phyloP scores from a whole-genome alignment of 768 basidiomycete genomes.

The Amanita fuliginea region DNA sequence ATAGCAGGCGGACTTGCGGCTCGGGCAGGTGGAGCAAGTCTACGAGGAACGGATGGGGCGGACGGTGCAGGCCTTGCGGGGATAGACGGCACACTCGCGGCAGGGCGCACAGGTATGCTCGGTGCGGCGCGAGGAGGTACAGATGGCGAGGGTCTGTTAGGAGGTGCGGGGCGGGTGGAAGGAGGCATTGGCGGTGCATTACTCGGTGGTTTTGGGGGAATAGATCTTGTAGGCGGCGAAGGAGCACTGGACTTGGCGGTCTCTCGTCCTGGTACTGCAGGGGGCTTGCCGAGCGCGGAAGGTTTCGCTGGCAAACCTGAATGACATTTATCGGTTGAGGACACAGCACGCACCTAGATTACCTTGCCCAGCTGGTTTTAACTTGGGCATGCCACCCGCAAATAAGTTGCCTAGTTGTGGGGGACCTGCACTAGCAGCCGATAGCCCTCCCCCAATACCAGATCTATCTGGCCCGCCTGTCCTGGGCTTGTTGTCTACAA shows the following conservation, averaged over 20 bases:
- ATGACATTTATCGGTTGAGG: slow-evolving; percentile 5
- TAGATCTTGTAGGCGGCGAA: slow-evolving; percentile 16
- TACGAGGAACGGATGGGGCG: slow-evolving; percentile 12
- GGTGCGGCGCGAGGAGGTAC: slow-evolving; percentile 20
- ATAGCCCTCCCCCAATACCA: slow-evolving; percentile 13
- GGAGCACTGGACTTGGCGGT: slow-evolving; percentile 17
- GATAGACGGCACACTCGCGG: slow-evolving; percentile 23
- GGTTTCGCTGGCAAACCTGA: slow-evolving; percentile 37
- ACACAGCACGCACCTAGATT: slow-evolving; percentile 34
- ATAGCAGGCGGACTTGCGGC: slow-evolving; percentile 21
- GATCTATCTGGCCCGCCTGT: slow-evolving; percentile 25
- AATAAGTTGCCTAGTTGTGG: slow-evolving; percentile 81
- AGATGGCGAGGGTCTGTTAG: slow-evolving; percentile 20
- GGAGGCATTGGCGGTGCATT: slow-evolving; percentile 15
- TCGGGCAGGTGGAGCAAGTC: slow-evolving; percentile 25
- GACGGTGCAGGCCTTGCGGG: slow-evolving; percentile 22
- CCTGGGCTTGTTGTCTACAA: slow-evolving; percentile 34
- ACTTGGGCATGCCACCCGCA: slow-evolving; percentile 84
- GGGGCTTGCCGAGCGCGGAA: slow-evolving; percentile 54
- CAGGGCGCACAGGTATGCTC: slow-evolving; percentile 18
- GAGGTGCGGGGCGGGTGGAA: slow-evolving; percentile 17
- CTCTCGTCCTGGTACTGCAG: slow-evolving; percentile 46
- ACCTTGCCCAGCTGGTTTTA: slow-evolving; percentile 68
- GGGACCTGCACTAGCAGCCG: slow-evolving; percentile 30
- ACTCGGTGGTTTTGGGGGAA: slow-evolving; percentile 15